Evolutionary conservation across 306 rosid species (phyloP).

Genomic region (Dalbergia cochinchinensis): DNA sequence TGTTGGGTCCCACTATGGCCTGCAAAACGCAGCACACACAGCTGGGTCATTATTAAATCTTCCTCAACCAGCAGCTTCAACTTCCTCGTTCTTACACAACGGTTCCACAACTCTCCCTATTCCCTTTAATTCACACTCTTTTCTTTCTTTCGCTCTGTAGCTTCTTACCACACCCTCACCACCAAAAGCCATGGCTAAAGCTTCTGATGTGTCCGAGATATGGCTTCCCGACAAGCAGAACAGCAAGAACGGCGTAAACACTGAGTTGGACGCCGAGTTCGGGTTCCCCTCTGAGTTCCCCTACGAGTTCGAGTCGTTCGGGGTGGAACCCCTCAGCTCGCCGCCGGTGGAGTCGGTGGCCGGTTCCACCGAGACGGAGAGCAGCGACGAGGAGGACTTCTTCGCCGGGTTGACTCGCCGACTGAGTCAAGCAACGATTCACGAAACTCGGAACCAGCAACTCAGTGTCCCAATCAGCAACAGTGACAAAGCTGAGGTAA

Average conservation of each 20-base stretch:
- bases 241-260: not conserved
- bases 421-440: conserved; percentile 61
- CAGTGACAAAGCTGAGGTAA: conserved; percentile 63
- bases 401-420: conserved; percentile 78
- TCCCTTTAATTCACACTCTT: not conserved
- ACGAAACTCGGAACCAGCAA: conserved; percentile 54
- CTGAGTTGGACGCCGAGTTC: conserved; percentile 9
- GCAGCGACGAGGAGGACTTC: conserved; percentile 79
- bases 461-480: conserved; percentile 49
- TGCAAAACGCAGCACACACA: conserved; percentile 56
- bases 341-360: conserved; percentile 59
- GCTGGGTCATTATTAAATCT: conserved; percentile 69
- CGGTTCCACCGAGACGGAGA: conserved; percentile 62
- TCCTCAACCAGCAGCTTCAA: conserved; percentile 54
- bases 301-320: conserved; percentile 68
- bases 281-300: conserved; percentile 80
- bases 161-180: not conserved
- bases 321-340: conserved; percentile 44
- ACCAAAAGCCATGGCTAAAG: conserved; percentile 47
- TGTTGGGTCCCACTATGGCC: conserved; percentile 57
- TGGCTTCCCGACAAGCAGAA: conserved; percentile 43
- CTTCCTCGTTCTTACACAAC: conserved; percentile 36
- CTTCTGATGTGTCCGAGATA: conserved; percentile 49
- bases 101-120: not conserved
- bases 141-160: not conserved